Evolutionary conservation across 148 eudicot species (phyloP).

Genomic region (Rhododendron kiyosumense): DNA sequence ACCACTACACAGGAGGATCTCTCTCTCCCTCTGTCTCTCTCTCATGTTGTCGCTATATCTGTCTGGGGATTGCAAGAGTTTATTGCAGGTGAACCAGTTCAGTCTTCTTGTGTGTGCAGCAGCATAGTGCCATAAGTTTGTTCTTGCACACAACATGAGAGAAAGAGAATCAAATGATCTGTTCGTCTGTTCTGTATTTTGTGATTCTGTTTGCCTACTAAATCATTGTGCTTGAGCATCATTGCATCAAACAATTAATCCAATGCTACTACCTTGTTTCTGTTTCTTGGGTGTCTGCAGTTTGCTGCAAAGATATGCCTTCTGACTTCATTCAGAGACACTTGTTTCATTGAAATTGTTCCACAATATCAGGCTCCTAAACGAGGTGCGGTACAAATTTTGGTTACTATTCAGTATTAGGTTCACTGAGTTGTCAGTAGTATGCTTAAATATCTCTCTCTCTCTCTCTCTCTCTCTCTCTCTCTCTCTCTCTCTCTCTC

Average conservation of each 20-base stretch:
- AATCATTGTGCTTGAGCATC: background rate
- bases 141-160: background rate
- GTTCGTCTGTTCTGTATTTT: background rate
- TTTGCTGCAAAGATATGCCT: slow-evolving; percentile 93
- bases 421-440: background rate
- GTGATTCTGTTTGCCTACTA: background rate
- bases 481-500: too few relatives aligned
- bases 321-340: slow-evolving; percentile 86
- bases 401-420: background rate
- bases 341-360: slow-evolving; percentile 76
- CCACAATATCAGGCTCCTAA: slow-evolving; percentile 59
- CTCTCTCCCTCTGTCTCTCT: background rate
- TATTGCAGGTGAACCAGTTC: background rate
- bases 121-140: background rate
- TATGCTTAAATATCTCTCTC: too few relatives aligned
- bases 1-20: background rate
- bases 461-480: too few relatives aligned
- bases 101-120: background rate
- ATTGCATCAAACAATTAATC: background rate
- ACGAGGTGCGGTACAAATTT: slow-evolving; percentile 43
- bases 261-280: background rate
- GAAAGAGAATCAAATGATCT: background rate
- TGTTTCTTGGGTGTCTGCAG: slow-evolving; percentile 33
- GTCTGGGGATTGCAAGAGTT: background rate
- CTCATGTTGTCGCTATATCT: background rate